A percentile compares a stretch with the other conserved stretches of the same genome.
phyloP scores from a whole-genome alignment of 2,329 filamentous ascomycete species.

The Metarhizium guizhouense region DNA sequence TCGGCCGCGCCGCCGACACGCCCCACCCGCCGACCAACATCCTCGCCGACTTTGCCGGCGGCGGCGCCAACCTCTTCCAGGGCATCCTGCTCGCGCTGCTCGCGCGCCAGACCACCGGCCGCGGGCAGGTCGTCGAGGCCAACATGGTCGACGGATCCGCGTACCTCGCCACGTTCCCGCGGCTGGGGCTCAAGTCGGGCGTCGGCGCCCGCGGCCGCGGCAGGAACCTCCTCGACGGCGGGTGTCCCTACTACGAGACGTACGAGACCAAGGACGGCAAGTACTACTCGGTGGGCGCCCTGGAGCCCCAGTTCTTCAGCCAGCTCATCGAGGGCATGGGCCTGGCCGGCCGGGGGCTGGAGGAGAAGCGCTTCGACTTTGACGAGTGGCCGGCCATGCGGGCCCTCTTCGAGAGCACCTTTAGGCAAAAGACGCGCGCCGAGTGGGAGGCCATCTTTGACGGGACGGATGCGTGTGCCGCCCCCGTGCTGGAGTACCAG shows the following conservation, averaged over 20 bases:
- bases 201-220: constrained; percentile 59
- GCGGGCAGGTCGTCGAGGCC: constrained; percentile 83
- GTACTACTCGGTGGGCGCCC: constrained; percentile 80
- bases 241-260: constrained; percentile 80
- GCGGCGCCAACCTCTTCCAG: constrained; percentile 71
- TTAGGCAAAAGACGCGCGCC: constrained; percentile 58
- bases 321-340: constrained; percentile 58
- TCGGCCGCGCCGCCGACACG: constrained; percentile 60
- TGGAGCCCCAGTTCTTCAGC: constrained; percentile 80
- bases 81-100: constrained; percentile 76
- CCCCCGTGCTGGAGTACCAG: constrained; percentile 69
- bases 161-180: constrained; percentile 70
- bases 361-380: constrained; percentile 48
- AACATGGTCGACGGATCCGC: constrained; percentile 92
- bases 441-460: constrained; percentile 88
- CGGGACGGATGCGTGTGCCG: constrained; percentile 84
- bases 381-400: constrained; percentile 60
- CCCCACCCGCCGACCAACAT: constrained; percentile 79
- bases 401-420: constrained; percentile 49
- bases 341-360: constrained; percentile 42
- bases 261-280: constrained; percentile 74
- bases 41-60: constrained; percentile 84
- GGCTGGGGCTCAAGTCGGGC: constrained; percentile 55
- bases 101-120: constrained; percentile 51
- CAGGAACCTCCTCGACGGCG: constrained; percentile 72